phyloP scores from a whole-genome alignment of 768 basidiomycete genomes.

The Boletus tomentosulus region DNA sequence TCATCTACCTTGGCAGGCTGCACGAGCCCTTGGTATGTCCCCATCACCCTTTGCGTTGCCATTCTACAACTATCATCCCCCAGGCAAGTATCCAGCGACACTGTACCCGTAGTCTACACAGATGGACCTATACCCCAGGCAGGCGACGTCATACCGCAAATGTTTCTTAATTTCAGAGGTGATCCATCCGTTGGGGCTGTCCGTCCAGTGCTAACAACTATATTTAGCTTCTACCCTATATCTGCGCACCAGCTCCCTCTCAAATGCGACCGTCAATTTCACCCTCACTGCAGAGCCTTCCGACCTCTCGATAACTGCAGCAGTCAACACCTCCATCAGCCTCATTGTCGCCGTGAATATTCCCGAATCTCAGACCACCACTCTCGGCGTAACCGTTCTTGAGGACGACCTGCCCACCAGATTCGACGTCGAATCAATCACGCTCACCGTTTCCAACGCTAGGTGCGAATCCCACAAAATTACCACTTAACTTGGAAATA shows the following conservation, averaged over 20 bases:
- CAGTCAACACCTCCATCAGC: constrained; percentile 40
- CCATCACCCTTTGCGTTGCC: no score
- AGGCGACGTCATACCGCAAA: constrained; percentile 47
- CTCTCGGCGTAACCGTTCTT: constrained; percentile 40
- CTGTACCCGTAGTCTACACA: constrained; percentile 30
- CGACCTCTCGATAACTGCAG: constrained; percentile 33
- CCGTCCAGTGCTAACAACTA: constrained; percentile 3
- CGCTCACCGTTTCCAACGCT: constrained; percentile 34
- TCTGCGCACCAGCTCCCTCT: constrained; percentile 39
- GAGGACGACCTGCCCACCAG: constrained; percentile 23
- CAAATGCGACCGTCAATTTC: constrained; percentile 52
- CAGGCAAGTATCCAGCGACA: constrained; percentile 23
- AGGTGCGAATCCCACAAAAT: constrained; percentile 25
- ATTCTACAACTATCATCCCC: background rate
- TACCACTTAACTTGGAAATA: background rate
- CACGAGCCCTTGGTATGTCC: constrained; percentile 25
- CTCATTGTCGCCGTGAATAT: constrained; percentile 39
- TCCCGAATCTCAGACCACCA: constrained; percentile 36
- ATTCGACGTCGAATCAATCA: constrained; percentile 38
- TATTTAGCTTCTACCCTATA: constrained; percentile 41
- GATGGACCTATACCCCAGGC: constrained; percentile 41
- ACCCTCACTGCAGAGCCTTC: constrained; percentile 39
- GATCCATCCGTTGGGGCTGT: background rate
- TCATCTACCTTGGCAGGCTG: constrained; percentile 13
- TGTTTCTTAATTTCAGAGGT: constrained; percentile 58